These are phyloP conservation scores for Entophlyctis luteolus DNA, from an alignment of 192 early-diverging fungal genomes.

Conservation along the genomic window DNA sequence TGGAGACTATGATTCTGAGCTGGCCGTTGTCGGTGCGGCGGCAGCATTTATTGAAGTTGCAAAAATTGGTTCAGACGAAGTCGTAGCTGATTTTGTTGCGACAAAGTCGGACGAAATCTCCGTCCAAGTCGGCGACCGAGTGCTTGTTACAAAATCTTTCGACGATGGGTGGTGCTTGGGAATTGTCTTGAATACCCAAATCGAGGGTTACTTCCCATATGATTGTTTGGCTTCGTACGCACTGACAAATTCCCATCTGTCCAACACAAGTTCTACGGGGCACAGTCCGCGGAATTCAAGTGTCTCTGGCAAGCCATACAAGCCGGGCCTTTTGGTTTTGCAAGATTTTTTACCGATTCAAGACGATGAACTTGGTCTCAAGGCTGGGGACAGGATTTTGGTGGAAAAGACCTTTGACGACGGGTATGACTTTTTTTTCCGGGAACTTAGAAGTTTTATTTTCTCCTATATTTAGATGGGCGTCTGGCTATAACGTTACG, in stretches of 20 bases:
- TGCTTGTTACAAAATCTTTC: background rate
- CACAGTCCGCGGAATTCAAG: background rate
- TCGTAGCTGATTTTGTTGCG: background rate
- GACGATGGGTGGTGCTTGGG: constrained; percentile 4
- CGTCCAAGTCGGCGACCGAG: background rate
- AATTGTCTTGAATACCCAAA: background rate
- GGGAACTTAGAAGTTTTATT: background rate
- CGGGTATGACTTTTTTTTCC: background rate
- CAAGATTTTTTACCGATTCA: background rate
- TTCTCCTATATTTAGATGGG: constrained; percentile 12
- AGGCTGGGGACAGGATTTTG: background rate
- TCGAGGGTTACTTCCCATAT: background rate
- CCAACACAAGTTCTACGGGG: background rate
- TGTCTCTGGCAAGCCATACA: background rate
- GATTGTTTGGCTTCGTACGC: background rate
- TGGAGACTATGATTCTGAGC: too few species aligned
- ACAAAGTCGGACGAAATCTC: background rate
- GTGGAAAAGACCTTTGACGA: constrained; percentile 6
- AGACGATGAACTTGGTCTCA: background rate
- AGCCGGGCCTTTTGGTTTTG: background rate
- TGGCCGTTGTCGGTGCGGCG: background rate
- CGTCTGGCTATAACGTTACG: constrained; percentile 5
- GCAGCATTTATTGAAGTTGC: background rate
- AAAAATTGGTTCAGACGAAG: background rate
- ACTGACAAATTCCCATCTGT: background rate